Conservation (phyloP, 768 basidiomycete species). For the Tricholoma bakamatsutake region DNA sequence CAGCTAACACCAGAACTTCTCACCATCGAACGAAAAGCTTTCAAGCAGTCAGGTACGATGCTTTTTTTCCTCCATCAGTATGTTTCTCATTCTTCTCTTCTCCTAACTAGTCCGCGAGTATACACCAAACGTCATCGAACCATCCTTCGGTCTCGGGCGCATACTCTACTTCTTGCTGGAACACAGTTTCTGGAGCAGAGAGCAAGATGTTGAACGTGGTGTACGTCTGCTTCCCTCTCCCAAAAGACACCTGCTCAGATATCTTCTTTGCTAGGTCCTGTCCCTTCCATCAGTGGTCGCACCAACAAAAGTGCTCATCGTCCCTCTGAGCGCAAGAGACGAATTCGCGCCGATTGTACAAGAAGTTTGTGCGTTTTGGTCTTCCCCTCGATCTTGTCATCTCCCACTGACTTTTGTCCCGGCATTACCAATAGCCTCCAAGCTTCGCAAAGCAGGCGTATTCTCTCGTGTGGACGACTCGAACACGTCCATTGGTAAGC, state of each 20-base stretch:
- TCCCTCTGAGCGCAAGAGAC: constrained; percentile 82
- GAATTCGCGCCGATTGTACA: constrained; percentile 79
- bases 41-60: constrained; percentile 77
- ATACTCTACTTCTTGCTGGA: constrained; percentile 93
- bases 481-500: constrained; percentile 90
- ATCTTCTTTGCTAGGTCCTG: constrained; percentile 52
- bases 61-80: background rate
- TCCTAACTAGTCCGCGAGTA: constrained; percentile 75
- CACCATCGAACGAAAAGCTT: constrained; percentile 74
- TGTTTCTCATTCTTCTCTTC: constrained; percentile 5
- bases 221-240: constrained; percentile 39
- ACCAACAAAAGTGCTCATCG: constrained; percentile 95
- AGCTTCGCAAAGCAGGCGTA: constrained; percentile 83
- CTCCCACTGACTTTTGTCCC: constrained; percentile 3
- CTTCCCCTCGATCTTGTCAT: background rate
- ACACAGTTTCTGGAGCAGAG: constrained; percentile 94
- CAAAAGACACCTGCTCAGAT: background rate
- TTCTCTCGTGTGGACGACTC: constrained; percentile 96
- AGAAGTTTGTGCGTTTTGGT: constrained; percentile 76
- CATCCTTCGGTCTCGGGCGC: constrained; percentile 95
- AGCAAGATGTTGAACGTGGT: constrained; percentile 84
- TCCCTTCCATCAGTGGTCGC: constrained; percentile 88
- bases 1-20: constrained; percentile 67
- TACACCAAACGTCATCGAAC: constrained; percentile 97
- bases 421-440: constrained; percentile 49